A percentile compares a stretch with the other conserved stretches of the same genome.
Evolutionary conservation across 345 rosid genomes (phyloP).

Genomic region (Eucalyptus fibrosa): DNA sequence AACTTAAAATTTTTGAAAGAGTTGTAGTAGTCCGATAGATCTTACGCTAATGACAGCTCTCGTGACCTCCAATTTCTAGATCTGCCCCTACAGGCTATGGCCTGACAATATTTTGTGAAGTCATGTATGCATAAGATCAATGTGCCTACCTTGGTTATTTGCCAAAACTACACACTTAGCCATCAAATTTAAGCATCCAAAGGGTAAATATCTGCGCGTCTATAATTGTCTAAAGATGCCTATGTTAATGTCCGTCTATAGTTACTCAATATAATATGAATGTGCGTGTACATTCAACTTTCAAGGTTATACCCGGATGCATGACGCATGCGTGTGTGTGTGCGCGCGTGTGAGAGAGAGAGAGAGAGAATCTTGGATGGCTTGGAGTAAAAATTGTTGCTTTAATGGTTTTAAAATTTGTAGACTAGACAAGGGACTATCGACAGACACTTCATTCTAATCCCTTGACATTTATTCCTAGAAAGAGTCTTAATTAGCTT

Average conservation of each 20-base stretch:
- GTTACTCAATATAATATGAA: not conserved
- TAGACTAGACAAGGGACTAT: not conserved
- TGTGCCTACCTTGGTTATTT: not conserved
- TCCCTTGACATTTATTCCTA: not conserved
- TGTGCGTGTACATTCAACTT: not conserved
- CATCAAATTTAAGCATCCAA: not conserved
- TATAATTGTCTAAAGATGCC: not conserved
- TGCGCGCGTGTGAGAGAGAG: fast-evolving
- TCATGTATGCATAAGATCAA: not conserved
- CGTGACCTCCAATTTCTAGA: not conserved
- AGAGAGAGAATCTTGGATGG: not conserved
- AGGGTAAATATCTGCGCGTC: not conserved
- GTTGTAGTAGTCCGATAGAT: not conserved
- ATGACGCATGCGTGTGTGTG: not conserved
- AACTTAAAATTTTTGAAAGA: not conserved
- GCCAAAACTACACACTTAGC: not conserved
- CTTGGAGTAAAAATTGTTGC: not conserved
- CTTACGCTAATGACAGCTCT: not conserved
- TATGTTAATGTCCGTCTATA: not conserved
- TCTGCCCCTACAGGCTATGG: not conserved
- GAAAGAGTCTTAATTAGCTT: not conserved
- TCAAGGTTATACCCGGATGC: not conserved
- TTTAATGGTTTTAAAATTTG: not conserved
- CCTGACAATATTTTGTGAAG: not conserved
- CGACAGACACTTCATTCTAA: not conserved